Base-by-base conservation (phyloP, 768 basidiomycete genomes). In the Hygrocybe punicea region DNA sequence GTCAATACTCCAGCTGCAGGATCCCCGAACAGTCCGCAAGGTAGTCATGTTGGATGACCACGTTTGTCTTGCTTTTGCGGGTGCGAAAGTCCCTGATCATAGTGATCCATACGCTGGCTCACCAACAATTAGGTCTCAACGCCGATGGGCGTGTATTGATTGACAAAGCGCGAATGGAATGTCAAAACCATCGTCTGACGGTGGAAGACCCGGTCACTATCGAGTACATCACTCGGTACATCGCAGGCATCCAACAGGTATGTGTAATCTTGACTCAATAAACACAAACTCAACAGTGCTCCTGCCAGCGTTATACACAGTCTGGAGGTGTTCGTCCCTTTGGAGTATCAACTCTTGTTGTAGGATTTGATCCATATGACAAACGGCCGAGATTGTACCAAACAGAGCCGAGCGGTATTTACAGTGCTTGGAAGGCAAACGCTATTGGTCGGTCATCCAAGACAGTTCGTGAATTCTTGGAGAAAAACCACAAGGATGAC, bases 361-460 rank as follows among this genome's bases (percentile, higher is more conserved):
- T 98, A 61, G 97, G 97, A 45, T 99, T 98, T 70, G 96, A 99
- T 70, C 96, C 95, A 17, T 78, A 96, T 70, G 95, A 96, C 66
- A 80, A 80, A 45, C 81, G 80, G 60, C 97, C 97, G 45, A 85
- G 91, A 55, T 76, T 99, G 33, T 99, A 98, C 73, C 89, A 94
- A 74, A 98, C 97, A 10, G 97, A 99, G 72, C 97, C 97, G 1
- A 91, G 91, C 68, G 97, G 97, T 17, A 98, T 98, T 61, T 98
- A 95, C 74, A 93, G 90, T 62, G 93, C 93, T 33, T 99, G 97
- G 97, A 99, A 98, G 93, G 97, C 97, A 19, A 96, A 96, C 71
- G 93, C 97, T 11, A 96, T 99, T 66, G 97, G 97, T 37, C 87
- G 97, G 53, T 97, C 95, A 6, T 95, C 93, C 8, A 99, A 98